Evolutionary conservation across 345 rosid species (phyloP).

Genomic region (Cochlearia excelsa): DNA sequence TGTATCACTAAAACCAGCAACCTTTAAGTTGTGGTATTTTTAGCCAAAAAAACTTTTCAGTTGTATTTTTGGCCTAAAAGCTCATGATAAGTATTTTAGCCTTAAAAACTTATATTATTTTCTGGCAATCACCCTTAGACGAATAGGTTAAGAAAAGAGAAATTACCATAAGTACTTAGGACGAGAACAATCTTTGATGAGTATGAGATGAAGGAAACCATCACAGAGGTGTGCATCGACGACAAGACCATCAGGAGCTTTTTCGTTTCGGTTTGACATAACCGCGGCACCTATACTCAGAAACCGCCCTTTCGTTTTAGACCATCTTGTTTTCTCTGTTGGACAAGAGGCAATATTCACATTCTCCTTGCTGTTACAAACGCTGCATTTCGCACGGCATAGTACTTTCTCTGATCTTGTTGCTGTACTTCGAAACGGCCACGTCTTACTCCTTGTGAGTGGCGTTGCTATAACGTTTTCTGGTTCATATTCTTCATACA

Average conservation of each 20-base stretch:
- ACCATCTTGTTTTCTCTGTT: conserved; percentile 58
- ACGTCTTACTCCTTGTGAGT: conserved; percentile 36
- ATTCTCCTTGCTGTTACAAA: conserved; percentile 49
- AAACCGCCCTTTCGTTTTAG: conserved; percentile 61
- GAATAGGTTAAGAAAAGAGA: background rate
- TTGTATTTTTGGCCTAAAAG: no score
- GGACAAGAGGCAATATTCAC: conserved; percentile 23
- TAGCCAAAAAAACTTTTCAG: no score
- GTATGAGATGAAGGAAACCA: conserved; percentile 86
- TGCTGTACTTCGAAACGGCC: conserved; percentile 31
- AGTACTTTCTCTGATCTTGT: conserved; percentile 55
- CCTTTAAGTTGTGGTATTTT: no score
- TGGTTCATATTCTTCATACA: conserved; percentile 56
- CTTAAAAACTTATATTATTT: no score
- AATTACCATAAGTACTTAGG: conserved; percentile 78
- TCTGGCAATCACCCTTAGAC: no score
- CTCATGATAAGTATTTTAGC: no score
- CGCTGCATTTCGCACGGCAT: conserved; percentile 67
- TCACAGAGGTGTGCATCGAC: conserved; percentile 95
- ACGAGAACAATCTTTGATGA: conserved; percentile 80
- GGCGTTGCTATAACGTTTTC: conserved; percentile 36
- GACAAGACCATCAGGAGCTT: conserved; percentile 95
- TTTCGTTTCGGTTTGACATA: conserved; percentile 82
- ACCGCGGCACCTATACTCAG: conserved; percentile 88
- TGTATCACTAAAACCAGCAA: no score